Evolutionary conservation across 352 stramenopile species (phyloP).

Genomic region (Pythium grandisporangium): DNA sequence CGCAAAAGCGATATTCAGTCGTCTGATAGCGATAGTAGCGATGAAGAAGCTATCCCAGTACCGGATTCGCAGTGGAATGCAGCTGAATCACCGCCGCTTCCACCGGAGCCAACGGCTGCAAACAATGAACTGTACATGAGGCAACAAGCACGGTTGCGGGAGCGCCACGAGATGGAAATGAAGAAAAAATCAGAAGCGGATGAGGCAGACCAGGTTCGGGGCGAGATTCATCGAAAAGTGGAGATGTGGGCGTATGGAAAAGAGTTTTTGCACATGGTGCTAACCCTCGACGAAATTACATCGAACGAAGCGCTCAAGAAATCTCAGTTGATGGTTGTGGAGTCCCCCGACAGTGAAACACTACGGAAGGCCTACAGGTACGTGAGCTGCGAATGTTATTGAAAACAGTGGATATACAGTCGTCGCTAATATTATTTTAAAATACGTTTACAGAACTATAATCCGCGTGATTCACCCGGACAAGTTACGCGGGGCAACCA

Average conservation of each 20-base stretch:
- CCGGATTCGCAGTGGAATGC: constrained; percentile 24
- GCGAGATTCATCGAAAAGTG: constrained; percentile 63
- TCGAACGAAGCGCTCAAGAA: constrained; percentile 62
- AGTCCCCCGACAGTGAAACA: constrained; percentile 73
- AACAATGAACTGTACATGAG: constrained; percentile 74
- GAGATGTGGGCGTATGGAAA: constrained; percentile 84
- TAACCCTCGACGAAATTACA: constrained; percentile 79
- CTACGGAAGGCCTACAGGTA: constrained; percentile 78
- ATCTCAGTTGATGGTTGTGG: constrained; percentile 67
- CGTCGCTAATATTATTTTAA: constrained; percentile 2
- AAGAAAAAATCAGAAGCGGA: constrained; percentile 76
- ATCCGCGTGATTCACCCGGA: constrained; percentile 84
- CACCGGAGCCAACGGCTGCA: constrained; percentile 55
- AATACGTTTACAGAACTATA: constrained; percentile 62
- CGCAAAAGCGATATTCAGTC: constrained; percentile 40
- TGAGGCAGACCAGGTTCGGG: constrained; percentile 67
- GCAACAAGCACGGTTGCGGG: constrained; percentile 73
- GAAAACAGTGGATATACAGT: background rate
- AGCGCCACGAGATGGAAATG: constrained; percentile 73
- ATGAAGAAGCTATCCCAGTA: constrained; percentile 9
- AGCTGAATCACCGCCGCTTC: constrained; percentile 33
- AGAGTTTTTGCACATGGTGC: constrained; percentile 72
- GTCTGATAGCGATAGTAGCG: constrained; percentile 45
- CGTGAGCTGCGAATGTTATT: no score
- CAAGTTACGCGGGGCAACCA: constrained; percentile 66